These are phyloP conservation scores for Podospora conica DNA, from an alignment of 495 filamentous ascomycete genomes.

Conservation along the genomic window DNA sequence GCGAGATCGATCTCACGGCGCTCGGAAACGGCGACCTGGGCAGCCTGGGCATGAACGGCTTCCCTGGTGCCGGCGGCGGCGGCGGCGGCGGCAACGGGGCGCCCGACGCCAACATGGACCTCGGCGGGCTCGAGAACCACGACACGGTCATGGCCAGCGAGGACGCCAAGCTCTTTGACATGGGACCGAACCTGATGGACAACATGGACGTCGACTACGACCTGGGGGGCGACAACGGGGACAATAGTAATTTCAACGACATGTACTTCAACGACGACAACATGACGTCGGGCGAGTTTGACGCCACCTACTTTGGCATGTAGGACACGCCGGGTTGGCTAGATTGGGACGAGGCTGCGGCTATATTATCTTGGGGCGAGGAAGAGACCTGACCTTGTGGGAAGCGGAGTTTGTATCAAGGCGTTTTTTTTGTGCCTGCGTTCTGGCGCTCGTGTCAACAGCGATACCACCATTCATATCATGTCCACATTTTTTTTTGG, in stretches of 20 bases:
- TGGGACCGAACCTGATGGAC: constrained; percentile 26
- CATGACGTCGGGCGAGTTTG: constrained; percentile 30
- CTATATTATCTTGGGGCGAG: too few relatives aligned
- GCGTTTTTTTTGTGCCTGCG: not conserved
- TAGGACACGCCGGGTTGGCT: too few relatives aligned
- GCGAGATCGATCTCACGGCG: constrained; percentile 5
- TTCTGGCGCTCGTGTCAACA: not conserved
- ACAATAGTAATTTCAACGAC: constrained; percentile 40
- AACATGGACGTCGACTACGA: constrained; percentile 35
- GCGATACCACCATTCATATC: not conserved
- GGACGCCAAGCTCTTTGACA: constrained; percentile 34
- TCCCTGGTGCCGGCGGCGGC: not conserved
- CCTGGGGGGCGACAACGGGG: constrained; percentile 26
- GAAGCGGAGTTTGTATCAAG: not conserved
- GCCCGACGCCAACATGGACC: constrained; percentile 16
- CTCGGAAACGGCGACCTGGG: constrained; percentile 4
- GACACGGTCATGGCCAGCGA: constrained; percentile 17
- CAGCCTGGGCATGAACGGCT: not conserved
- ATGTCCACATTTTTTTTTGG: too few relatives aligned
- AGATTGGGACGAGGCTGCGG: too few relatives aligned
- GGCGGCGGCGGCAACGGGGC: constrained; percentile 11
- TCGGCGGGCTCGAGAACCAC: constrained; percentile 4
- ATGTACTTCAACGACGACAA: constrained; percentile 35
- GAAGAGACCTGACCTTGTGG: not conserved
- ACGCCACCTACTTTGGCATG: constrained; percentile 24